Percentiles rank a stretch among this genome's conserved stretches.
Conservation (phyloP, 2,329 filamentous ascomycete genomes). For the Colletotrichum coccodes region DNA sequence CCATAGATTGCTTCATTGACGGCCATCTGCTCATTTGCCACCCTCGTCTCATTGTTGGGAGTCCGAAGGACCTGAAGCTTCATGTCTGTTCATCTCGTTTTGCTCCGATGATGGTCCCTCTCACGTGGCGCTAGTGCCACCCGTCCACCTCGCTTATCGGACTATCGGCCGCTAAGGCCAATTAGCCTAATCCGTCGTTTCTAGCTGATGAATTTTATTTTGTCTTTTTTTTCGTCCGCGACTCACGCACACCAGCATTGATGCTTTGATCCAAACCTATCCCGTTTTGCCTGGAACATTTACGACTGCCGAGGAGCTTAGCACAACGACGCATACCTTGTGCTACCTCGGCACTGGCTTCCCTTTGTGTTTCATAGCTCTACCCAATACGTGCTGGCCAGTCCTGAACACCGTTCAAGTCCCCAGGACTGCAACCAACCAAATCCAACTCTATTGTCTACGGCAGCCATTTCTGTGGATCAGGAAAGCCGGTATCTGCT, state of each 20-base stretch:
- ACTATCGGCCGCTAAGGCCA: conserved; percentile 26
- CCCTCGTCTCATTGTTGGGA: background rate
- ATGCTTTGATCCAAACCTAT: background rate
- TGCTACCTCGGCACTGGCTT: background rate
- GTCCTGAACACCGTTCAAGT: too few relatives aligned
- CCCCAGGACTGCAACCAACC: background rate
- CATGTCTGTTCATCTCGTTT: conserved; percentile 14
- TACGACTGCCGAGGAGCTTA: background rate
- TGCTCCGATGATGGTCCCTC: background rate
- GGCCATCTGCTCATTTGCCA: background rate
- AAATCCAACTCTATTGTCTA: background rate
- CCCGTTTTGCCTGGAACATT: background rate
- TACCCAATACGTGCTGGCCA: too few relatives aligned
- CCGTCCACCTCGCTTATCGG: conserved; percentile 28
- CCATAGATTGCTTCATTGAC: too few relatives aligned
- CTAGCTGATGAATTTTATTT: conserved; percentile 20
- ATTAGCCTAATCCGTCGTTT: conserved; percentile 5
- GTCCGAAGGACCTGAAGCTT: background rate
- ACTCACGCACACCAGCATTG: background rate
- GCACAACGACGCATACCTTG: background rate
- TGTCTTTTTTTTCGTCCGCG: background rate
- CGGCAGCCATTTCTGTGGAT: background rate
- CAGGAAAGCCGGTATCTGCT: background rate
- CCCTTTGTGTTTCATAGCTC: background rate
- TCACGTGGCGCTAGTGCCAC: conserved; percentile 14